Evolutionary conservation across 371 early-diverging fungal species (phyloP).

Genomic region (Blakeslea trispora): DNA sequence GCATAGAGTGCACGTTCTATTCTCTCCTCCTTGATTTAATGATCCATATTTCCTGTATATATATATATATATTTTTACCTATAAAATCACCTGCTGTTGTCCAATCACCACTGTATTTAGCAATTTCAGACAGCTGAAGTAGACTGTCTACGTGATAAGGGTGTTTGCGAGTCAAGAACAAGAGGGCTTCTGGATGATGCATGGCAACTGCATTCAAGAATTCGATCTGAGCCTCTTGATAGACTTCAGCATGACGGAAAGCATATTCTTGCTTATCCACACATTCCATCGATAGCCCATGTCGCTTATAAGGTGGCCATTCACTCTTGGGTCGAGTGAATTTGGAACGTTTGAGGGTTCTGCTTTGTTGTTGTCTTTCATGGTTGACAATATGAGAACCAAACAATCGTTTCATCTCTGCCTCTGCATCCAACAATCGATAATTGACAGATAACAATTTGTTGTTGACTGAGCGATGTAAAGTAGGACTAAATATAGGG

Average conservation of each 20-base stretch:
- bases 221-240: conserved; percentile 71
- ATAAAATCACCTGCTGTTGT: conserved; percentile 76
- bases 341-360: conserved; percentile 57
- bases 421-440: conserved; percentile 77
- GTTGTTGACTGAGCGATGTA: conserved; percentile 32
- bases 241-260: conserved; percentile 69
- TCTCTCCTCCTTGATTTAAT: neutral
- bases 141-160: conserved; percentile 89
- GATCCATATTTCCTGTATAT: too few relatives aligned
- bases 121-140: conserved; percentile 82
- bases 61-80: conserved; percentile 43
- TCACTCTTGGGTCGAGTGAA: conserved; percentile 73
- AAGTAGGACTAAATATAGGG: too few relatives aligned
- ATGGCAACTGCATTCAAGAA: conserved; percentile 74
- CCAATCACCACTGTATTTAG: conserved; percentile 81
- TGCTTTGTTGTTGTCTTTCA: conserved; percentile 47
- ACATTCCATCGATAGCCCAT: conserved; percentile 78
- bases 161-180: conserved; percentile 65
- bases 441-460: conserved; percentile 66
- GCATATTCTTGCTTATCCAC: conserved; percentile 60
- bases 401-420: conserved; percentile 88
- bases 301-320: conserved; percentile 73
- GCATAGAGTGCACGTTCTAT: conserved; percentile 81
- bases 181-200: conserved; percentile 77
- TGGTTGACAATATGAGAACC: conserved; percentile 78